Conservation (phyloP, 129 eudicot species). For the Erigeron canadensis region DNA sequence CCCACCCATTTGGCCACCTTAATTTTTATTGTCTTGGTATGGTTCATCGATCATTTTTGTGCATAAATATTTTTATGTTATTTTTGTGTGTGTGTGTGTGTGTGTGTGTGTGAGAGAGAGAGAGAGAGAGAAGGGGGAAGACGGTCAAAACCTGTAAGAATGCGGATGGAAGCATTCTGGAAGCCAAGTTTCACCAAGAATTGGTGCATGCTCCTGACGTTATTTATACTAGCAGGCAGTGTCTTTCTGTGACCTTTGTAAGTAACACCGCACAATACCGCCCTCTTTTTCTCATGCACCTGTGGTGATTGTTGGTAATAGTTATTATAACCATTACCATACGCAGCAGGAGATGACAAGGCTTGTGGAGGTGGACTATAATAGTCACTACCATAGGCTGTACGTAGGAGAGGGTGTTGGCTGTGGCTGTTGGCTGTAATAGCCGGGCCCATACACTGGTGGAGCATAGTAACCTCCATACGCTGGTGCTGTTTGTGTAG, state of each 20-base stretch:
- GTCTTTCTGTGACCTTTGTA: conserved; percentile 56
- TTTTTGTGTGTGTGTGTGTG: not conserved
- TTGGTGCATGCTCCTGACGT: conserved; percentile 43
- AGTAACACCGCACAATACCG: conserved; percentile 65
- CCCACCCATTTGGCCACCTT: too few species aligned
- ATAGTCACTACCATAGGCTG: conserved; percentile 16
- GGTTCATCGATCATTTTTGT: not conserved
- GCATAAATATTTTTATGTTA: not conserved
- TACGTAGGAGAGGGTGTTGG: conserved; percentile 6
- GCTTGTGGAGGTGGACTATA: conserved; percentile 20
- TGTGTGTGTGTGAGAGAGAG: not conserved
- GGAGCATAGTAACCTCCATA: conserved; percentile 15
- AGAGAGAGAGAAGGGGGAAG: conserved; percentile 7
- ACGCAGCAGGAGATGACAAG: not conserved
- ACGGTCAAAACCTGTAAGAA: conserved; percentile 60
- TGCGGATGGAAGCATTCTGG: conserved; percentile 46
- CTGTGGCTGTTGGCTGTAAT: conserved; percentile 24
- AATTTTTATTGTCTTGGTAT: not conserved
- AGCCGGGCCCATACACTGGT: conserved; percentile 21
- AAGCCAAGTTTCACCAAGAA: conserved; percentile 50
- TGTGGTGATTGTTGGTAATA: conserved; percentile 31
- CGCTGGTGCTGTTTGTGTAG: conserved; percentile 10
- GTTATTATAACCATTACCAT: conserved; percentile 22
- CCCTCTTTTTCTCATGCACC: conserved; percentile 54
- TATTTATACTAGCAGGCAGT: conserved; percentile 58